Conservation (phyloP, 352 stramenopile species). For the Globisporangium radiosum region DNA sequence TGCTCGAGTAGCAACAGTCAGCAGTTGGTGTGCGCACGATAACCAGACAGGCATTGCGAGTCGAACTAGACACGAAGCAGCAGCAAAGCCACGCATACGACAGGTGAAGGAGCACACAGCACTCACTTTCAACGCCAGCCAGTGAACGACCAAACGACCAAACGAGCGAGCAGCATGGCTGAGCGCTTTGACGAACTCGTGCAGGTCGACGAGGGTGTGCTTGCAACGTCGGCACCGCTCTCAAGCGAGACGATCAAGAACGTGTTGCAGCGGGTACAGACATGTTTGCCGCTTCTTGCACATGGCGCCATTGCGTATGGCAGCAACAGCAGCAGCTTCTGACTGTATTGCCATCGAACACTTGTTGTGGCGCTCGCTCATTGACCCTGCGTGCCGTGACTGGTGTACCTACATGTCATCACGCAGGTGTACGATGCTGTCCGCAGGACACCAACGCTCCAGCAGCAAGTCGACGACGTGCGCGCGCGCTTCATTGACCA, state of each 20-base stretch:
- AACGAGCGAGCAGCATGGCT: neutral
- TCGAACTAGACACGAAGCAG: neutral
- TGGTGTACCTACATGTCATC: neutral
- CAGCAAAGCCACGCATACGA: neutral
- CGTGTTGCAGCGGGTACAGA: conserved; percentile 37
- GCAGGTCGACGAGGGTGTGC: conserved; percentile 53
- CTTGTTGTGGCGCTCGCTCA: too few species aligned
- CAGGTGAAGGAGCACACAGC: neutral
- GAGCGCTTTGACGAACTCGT: conserved; percentile 51
- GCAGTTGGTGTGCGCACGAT: too few species aligned
- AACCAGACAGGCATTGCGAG: too few species aligned
- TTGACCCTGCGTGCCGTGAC: too few species aligned
- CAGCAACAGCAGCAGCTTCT: too few species aligned
- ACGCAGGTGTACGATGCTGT: conserved; percentile 36
- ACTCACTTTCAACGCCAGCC: neutral
- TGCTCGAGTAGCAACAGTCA: too few species aligned
- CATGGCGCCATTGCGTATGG: too few species aligned
- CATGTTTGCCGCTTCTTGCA: neutral
- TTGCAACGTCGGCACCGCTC: conserved; percentile 57
- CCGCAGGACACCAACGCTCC: conserved; percentile 28
- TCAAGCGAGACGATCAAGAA: conserved; percentile 33
- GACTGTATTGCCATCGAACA: too few species aligned
- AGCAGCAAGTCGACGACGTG: conserved; percentile 35
- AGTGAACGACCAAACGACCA: neutral
- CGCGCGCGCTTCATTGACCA: conserved; percentile 40